Evolutionary conservation across 1,284 basidiomycete species (phyloP).

Genomic region (Bondarzewia mesenterica): DNA sequence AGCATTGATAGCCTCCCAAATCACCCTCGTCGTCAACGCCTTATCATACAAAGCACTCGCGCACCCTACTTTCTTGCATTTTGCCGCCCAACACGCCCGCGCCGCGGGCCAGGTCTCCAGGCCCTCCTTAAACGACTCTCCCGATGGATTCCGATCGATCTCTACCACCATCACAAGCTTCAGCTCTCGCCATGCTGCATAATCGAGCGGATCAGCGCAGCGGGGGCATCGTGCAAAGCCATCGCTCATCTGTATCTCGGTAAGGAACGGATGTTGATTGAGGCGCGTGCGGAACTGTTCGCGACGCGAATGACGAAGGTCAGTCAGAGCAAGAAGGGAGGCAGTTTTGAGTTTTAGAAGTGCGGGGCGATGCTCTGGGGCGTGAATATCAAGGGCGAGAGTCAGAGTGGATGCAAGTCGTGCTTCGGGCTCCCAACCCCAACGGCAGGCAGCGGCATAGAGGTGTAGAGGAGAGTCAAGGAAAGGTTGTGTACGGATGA

Average conservation of each 20-base stretch:
- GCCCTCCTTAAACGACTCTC: slow-evolving; percentile 45
- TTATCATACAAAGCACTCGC: slow-evolving; percentile 48
- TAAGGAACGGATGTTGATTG: slow-evolving; percentile 51
- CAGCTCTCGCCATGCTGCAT: slow-evolving; percentile 56
- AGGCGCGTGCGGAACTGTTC: slow-evolving; percentile 40
- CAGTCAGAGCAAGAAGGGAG: slow-evolving; percentile 43
- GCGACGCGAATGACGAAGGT: slow-evolving; percentile 41
- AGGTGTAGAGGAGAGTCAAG: slow-evolving; percentile 44
- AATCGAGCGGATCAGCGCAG: slow-evolving; percentile 41
- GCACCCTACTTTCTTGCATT: slow-evolving; percentile 37
- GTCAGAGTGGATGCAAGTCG: slow-evolving; percentile 42
- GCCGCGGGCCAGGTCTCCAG: slow-evolving; percentile 49
- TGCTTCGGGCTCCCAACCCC: slow-evolving; percentile 48
- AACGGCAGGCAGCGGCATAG: slow-evolving; percentile 47
- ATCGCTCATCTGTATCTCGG: slow-evolving; percentile 26
- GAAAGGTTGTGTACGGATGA: slow-evolving; percentile 40
- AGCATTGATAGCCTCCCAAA: slow-evolving; percentile 42
- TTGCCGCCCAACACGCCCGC: slow-evolving; percentile 47
- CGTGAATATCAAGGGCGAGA: slow-evolving; percentile 39
- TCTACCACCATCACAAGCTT: slow-evolving; percentile 46
- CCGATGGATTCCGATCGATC: slow-evolving; percentile 48
- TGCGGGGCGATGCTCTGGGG: slow-evolving; percentile 32
- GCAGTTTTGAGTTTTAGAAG: slow-evolving; percentile 40
- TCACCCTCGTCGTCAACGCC: slow-evolving; percentile 41
- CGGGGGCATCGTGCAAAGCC: slow-evolving; percentile 35